Evolutionary conservation across 148 eudicot genomes (phyloP), one percentile per base, ranked within the genome.

Genomic region (Arctostaphylos glauca): DNA sequence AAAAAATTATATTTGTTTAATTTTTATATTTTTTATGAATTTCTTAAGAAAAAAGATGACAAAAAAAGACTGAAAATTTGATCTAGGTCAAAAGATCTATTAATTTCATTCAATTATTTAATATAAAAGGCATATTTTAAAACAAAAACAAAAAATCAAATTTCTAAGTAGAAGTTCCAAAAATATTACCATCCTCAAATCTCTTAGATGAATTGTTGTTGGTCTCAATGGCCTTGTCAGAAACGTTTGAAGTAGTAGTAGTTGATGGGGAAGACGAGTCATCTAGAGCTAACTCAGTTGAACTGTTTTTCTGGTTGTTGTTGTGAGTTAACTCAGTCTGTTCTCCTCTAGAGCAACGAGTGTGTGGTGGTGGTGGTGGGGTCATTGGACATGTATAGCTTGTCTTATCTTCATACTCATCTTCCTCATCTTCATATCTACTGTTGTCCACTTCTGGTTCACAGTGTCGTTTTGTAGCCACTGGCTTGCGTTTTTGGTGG

Each of bases 261-360:
- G 86, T 76, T 19, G 91, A 86, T 0, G 91, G 88, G 0, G 92
- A 88, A 14, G 88, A 77, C 49, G 83, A 82, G 68, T 77, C 74
- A 16, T 72, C 64, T 1, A 79, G 74, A 59, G 86, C 53, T 9
- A 80, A 80, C 49, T 81, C 85, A 5, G 82, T 79, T 71, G 72
- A 54, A 56, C 58, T 58, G 43, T 18, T 81, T 50, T 89, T 87
- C 3, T 60, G 84, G 3, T 59, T 47, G 44, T 73, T 14, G 73
- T 74, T 55, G 3, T 84, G 77, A 8, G 64, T 82, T 18, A 21
- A 25, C 25, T 81, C 68, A 13, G 10, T 87, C 90, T 0, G 89
- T 87, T 8, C 91, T 0, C 89, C 90, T 56, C 81, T 75, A 0
- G 93, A 87, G 64, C 91, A 90, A 12, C 87, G 76, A 54, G 80